Evolutionary conservation across 176 grass and related monocot genomes (phyloP).

Genomic region (Musa acuminata): DNA sequence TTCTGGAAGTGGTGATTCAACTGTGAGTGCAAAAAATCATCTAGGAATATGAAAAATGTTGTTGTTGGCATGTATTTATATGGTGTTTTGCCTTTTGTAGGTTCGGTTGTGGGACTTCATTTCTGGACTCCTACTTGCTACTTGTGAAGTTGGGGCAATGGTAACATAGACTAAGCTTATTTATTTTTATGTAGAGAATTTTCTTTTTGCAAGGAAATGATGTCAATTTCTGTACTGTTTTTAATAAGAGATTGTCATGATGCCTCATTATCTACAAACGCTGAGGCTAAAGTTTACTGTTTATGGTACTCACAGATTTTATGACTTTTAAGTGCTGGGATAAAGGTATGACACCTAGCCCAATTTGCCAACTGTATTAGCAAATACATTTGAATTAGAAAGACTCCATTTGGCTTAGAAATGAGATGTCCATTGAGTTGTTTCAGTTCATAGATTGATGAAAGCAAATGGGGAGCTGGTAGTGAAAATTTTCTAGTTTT

Average conservation of each 20-base stretch:
- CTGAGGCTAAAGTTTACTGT: not conserved
- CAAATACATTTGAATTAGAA: no score
- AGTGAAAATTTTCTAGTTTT: not conserved
- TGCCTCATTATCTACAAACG: not conserved
- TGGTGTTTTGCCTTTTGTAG: constrained; percentile 31
- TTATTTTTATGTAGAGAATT: not conserved
- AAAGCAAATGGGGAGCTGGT: not conserved
- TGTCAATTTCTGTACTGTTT: not conserved
- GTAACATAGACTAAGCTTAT: constrained; percentile 21
- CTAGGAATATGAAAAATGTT: constrained; percentile 11
- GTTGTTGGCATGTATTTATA: constrained; percentile 7
- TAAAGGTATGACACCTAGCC: no score
- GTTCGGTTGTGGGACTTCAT: constrained; percentile 84
- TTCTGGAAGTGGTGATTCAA: constrained; percentile 92
- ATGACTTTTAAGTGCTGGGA: not conserved
- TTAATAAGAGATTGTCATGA: not conserved
- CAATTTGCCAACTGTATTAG: no score
- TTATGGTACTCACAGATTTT: not conserved
- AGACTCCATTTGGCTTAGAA: not conserved
- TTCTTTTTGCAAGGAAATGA: not conserved
- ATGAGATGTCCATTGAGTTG: not conserved
- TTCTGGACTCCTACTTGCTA: constrained; percentile 69
- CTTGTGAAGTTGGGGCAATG: constrained; percentile 55
- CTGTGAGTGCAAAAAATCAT: constrained; percentile 40
- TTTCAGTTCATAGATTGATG: not conserved